phyloP scores from a whole-genome alignment of 176 grass and related monocot genomes.

The Poa annua region DNA sequence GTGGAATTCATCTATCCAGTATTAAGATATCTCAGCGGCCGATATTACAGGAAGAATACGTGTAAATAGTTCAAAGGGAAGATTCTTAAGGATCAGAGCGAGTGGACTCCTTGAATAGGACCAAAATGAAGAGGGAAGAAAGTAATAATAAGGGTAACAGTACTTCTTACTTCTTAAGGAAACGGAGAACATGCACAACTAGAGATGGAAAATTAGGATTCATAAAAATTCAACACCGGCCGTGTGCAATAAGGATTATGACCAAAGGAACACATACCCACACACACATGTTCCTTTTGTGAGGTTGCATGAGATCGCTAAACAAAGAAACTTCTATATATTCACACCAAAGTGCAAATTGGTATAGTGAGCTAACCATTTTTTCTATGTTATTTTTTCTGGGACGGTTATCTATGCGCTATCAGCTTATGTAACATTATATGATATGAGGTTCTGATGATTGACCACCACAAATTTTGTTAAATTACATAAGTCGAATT shows the following conservation, averaged over 20 bases:
- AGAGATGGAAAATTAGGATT: not conserved
- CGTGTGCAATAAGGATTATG: not conserved
- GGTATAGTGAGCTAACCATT: not conserved
- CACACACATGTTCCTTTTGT: not conserved
- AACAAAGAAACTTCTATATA: not conserved
- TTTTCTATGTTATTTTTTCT: not conserved
- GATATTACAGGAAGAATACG: not conserved
- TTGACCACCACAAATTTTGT: not conserved
- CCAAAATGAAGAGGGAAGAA: not conserved
- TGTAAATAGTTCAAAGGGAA: not conserved
- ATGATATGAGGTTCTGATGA: not conserved
- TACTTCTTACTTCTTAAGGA: not conserved
- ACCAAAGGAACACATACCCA: not conserved
- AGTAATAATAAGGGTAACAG: not conserved
- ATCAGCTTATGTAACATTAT: not conserved
- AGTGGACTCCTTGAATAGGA: not conserved
- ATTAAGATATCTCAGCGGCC: not conserved
- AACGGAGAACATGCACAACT: not conserved
- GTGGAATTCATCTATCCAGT: not conserved
- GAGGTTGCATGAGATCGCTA: not conserved
- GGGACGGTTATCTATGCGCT: not conserved
- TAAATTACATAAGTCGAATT: not conserved
- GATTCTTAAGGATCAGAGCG: not conserved
- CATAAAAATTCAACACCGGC: not conserved
- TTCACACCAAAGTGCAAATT: not conserved